A percentile compares a stretch with the other conserved stretches of the same genome.
Evolutionary conservation across 345 rosid species (phyloP).

Genomic region (Gossypioides kirkii): DNA sequence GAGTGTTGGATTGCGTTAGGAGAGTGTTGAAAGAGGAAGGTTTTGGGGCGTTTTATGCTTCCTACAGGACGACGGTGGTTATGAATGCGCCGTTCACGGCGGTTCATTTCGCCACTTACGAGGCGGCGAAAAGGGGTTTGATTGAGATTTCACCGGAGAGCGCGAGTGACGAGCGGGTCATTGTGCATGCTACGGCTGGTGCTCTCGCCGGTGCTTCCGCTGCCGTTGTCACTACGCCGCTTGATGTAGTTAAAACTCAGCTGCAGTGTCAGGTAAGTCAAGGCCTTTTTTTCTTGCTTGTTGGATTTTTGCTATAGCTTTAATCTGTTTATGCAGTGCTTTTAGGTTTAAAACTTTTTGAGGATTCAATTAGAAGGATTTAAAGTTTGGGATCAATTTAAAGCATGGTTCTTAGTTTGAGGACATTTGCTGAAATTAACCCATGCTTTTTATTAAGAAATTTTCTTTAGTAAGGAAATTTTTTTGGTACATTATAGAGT

Average conservation of each 20-base stretch:
- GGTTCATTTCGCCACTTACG: constrained; percentile 81
- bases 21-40: constrained; percentile 81
- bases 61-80: constrained; percentile 82
- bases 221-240: constrained; percentile 58
- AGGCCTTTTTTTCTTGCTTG: not conserved
- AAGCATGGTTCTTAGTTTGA: no score
- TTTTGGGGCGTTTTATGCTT: constrained; percentile 77
- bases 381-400: no score
- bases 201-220: constrained; percentile 92
- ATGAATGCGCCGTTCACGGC: constrained; percentile 98
- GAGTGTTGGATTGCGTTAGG: constrained; percentile 73
- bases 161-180: constrained; percentile 57
- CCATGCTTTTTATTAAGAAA: no score
- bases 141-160: constrained; percentile 67
- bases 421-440: no score
- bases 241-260: constrained; percentile 75
- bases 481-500: no score
- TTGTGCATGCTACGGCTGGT: constrained; percentile 92
- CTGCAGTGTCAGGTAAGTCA: constrained; percentile 90
- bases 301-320: not conserved
- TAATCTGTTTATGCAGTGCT: not conserved
- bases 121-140: constrained; percentile 73
- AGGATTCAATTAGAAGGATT: no score
- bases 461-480: no score
- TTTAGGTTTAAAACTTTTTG: no score